A percentile compares a stretch with the other conserved stretches of the same genome.
Evolutionary conservation across 1,284 basidiomycete species (phyloP).

Genomic region (Coniferiporia sulphurascens): DNA sequence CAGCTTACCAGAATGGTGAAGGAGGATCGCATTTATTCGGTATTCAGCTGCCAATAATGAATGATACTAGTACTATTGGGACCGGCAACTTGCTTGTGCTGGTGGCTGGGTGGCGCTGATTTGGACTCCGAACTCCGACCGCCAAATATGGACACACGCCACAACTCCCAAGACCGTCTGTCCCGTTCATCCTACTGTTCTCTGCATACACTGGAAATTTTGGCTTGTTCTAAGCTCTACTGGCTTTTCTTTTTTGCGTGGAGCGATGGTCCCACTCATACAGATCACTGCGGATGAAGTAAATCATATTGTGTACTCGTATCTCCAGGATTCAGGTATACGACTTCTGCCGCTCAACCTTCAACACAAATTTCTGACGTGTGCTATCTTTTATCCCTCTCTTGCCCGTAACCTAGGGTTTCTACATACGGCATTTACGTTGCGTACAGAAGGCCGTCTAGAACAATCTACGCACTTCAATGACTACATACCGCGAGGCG

Average conservation of each 20-base stretch:
- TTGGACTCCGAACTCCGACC: background rate
- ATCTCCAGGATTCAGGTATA: slow-evolving; percentile 74
- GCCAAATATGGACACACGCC: background rate
- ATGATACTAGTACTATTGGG: no score
- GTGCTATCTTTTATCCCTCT: background rate
- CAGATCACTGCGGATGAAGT: slow-evolving; percentile 75
- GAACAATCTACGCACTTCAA: slow-evolving; percentile 59
- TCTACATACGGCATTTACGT: slow-evolving; percentile 70
- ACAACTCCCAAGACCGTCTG: background rate
- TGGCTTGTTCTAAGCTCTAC: no score
- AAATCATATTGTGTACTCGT: slow-evolving; percentile 79
- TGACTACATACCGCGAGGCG: slow-evolving; percentile 76
- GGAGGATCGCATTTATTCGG: no score
- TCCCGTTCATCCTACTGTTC: background rate
- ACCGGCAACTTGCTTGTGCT: no score
- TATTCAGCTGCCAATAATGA: no score
- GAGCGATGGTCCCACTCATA: slow-evolving; percentile 20
- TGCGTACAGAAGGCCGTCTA: slow-evolving; percentile 65
- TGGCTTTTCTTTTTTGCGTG: background rate
- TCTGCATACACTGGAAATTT: background rate
- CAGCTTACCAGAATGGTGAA: no score
- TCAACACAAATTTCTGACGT: slow-evolving; percentile 13
- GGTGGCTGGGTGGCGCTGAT: background rate
- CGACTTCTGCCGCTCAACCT: background rate
- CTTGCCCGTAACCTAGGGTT: slow-evolving; percentile 46